A percentile compares a stretch with the other conserved stretches of the same genome.
Conservation (phyloP, 2,329 filamentous ascomycete genomes). For the Leptographium wingfieldii region DNA sequence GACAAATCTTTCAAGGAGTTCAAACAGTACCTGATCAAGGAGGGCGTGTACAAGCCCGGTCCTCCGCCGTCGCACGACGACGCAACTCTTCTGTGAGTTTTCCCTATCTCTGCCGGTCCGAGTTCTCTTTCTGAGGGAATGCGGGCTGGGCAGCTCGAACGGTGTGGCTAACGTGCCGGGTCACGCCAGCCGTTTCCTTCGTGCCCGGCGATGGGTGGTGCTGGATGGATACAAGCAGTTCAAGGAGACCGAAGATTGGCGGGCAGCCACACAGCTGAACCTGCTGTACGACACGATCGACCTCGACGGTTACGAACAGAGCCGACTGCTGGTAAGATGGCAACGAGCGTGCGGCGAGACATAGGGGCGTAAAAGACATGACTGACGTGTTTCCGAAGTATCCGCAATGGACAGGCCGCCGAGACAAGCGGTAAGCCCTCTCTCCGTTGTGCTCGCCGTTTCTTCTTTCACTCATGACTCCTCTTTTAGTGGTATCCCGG, state of each 20-base stretch:
- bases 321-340: conserved; percentile 53
- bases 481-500: conserved; percentile 61
- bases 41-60: conserved; percentile 48
- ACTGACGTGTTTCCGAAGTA: conserved; percentile 41
- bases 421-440: conserved; percentile 48
- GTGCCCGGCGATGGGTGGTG: conserved; percentile 69
- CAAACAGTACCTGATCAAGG: conserved; percentile 53
- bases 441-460: background rate
- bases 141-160: background rate
- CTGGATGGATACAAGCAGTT: conserved; percentile 73
- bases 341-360: background rate
- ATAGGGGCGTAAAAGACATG: background rate
- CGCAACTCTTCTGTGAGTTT: conserved; percentile 52
- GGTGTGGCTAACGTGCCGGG: background rate
- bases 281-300: conserved; percentile 79
- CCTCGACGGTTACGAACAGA: conserved; percentile 69
- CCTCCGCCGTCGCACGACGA: conserved; percentile 56
- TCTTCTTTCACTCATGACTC: background rate
- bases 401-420: conserved; percentile 86
- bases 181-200: conserved; percentile 60
- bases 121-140: background rate
- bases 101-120: background rate
- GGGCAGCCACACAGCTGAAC: conserved; percentile 64
- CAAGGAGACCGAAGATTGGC: conserved; percentile 79
- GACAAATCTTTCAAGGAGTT: conserved; percentile 56